These are phyloP conservation scores for Suhomyces sp. DNA, from an alignment of 805 yeast genomes.

Conservation along the genomic window DNA sequence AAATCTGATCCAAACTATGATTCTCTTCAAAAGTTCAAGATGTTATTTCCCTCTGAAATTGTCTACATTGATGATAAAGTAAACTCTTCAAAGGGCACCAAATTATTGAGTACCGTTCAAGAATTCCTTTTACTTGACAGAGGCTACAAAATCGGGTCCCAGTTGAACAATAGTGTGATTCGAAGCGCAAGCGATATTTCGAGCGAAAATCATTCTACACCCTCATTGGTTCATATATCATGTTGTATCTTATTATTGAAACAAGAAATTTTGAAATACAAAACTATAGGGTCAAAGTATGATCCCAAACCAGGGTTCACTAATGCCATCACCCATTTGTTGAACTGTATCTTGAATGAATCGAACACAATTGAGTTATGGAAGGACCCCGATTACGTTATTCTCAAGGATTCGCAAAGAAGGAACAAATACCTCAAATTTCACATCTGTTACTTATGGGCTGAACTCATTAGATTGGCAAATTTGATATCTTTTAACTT, in stretches of 20 bases:
- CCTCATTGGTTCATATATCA: conserved; percentile 19
- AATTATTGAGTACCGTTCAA: conserved; percentile 12
- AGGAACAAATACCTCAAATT: conserved; percentile 23
- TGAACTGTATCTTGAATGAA: conserved; percentile 14
- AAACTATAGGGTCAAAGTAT: conserved; percentile 14
- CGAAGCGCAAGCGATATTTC: neutral
- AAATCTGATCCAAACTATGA: conserved; percentile 3
- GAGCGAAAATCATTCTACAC: neutral
- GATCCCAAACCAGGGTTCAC: conserved; percentile 20
- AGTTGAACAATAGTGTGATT: neutral
- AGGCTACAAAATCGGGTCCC: neutral
- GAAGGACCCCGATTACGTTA: conserved; percentile 34
- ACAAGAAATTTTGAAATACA: conserved; percentile 19
- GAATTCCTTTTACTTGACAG: conserved; percentile 8
- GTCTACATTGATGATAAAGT: conserved; percentile 15
- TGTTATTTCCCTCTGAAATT: conserved; percentile 26
- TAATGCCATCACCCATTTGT: conserved; percentile 18
- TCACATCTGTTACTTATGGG: conserved; percentile 36
- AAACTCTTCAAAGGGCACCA: conserved; percentile 14
- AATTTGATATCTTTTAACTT: conserved; percentile 27
- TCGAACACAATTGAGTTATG: conserved; percentile 24
- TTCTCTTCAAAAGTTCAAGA: conserved; percentile 20
- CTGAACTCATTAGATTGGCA: conserved; percentile 31
- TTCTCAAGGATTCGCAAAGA: conserved; percentile 16
- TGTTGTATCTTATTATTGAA: conserved; percentile 24